These are phyloP conservation scores for Fonsecaea monophora DNA, from an alignment of 2,329 filamentous ascomycete genomes.

Conservation along the genomic window DNA sequence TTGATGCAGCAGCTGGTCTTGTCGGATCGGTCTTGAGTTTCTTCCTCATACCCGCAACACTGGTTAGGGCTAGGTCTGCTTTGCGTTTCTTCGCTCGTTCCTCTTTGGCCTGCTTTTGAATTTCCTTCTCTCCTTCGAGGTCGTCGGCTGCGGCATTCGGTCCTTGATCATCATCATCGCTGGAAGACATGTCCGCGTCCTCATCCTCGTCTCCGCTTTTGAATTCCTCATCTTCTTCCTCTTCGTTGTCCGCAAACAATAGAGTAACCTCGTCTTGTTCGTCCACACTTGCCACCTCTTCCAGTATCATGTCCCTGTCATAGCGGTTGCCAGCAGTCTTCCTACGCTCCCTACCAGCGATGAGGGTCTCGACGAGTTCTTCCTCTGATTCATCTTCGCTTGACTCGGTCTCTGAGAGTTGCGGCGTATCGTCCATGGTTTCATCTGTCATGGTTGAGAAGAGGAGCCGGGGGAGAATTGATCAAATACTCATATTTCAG, in stretches of 20 bases:
- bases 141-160: constrained; percentile 67
- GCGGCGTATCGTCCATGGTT: constrained; percentile 23
- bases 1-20: constrained; percentile 42
- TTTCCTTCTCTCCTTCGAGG: constrained; percentile 83
- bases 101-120: constrained; percentile 76
- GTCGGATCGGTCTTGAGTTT: constrained; percentile 72
- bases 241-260: constrained; percentile 77
- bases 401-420: constrained; percentile 35
- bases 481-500: not conserved
- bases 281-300: constrained; percentile 64
- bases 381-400: constrained; percentile 45
- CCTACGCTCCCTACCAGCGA: constrained; percentile 74
- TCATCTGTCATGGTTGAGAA: constrained; percentile 23
- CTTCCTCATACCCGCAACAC: constrained; percentile 64
- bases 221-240: constrained; percentile 60
- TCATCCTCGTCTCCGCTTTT: constrained; percentile 69
- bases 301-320: constrained; percentile 76
- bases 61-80: constrained; percentile 74
- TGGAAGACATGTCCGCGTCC: constrained; percentile 82
- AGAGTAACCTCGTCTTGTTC: constrained; percentile 65
- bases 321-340: constrained; percentile 85
- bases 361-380: constrained; percentile 68
- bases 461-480: not conserved
- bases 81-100: constrained; percentile 82
- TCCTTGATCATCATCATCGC: constrained; percentile 78